Evolutionary conservation across 1,284 basidiomycete species (phyloP), one percentile per base, ranked within the genome.

Genomic region (Puccinia polysora): DNA sequence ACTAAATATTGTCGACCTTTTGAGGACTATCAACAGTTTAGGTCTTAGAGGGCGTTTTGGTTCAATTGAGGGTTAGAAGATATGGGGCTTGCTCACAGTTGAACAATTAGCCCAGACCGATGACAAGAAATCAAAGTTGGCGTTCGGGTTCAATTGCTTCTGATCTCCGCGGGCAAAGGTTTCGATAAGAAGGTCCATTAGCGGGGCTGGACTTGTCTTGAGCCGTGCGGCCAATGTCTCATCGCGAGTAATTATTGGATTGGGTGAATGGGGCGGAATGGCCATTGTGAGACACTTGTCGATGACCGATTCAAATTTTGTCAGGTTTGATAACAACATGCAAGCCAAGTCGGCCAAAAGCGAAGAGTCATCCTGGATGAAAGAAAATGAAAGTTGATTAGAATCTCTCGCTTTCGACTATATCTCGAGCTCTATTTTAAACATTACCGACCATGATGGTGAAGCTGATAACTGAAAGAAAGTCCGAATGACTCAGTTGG

Each of bases 281-380:
- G 69, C 85, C 38, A 94, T 82, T 2, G 83, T 82, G 2, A 94
- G 82, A 10, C 97, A 81, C 1, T 84, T 80, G 2, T 86, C 82
- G 74, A 89, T 88, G 60, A 89, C 85, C 0, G 84, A 82, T 4
- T 90, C 84, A 5, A 60, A 87, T 14, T 90, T 86, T 15, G 92
- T 91, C 52, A 97, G 83, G 81, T 99, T 99, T 20, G 94, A 97
- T 5, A 98, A 84, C 0, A 98, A 84, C 96, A 99, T 98, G 36
- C 91, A 87, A 0, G 93, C 92, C 10, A 97, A 85, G 81, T 97
- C 95, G 36, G 93, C 91, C 20, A 97, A 86, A 65, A 90, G 86
- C 3, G 94, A 88, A 74, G 89, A 86, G 5, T 90, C 88, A 81
- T 95, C 89, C 93, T 96, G 76, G 5, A 53, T 1, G 34, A 12